Evolutionary conservation across 441 rosid genomes (phyloP).

Genomic region (Adansonia madagascariensis): DNA sequence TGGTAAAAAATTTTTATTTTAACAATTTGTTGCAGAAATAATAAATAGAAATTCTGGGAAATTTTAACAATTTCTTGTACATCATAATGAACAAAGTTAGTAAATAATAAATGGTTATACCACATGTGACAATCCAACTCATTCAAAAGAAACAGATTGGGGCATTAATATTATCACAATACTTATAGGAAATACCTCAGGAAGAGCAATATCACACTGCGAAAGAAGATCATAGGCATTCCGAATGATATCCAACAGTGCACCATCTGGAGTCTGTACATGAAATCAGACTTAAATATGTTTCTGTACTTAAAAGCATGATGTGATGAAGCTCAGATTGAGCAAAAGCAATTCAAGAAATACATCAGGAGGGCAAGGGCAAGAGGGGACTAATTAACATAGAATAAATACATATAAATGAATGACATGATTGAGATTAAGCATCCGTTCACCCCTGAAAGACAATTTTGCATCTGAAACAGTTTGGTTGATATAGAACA

Average conservation of each 20-base stretch:
- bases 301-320: not conserved
- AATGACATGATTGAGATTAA: not conserved
- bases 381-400: not conserved
- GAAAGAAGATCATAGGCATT: slow-evolving; percentile 88
- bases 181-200: slow-evolving; percentile 55
- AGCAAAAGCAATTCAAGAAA: not conserved
- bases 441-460: not conserved
- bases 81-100: not conserved
- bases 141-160: slow-evolving; percentile 21
- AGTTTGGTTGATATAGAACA: slow-evolving; percentile 9
- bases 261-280: slow-evolving; percentile 93
- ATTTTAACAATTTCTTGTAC: not conserved
- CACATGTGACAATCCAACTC: slow-evolving; percentile 21
- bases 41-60: not conserved
- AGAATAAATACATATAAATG: not conserved
- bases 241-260: slow-evolving; percentile 78
- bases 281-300: slow-evolving; percentile 25
- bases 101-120: slow-evolving; percentile 1
- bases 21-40: not conserved
- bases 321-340: not conserved
- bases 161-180: slow-evolving; percentile 1
- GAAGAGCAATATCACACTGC: slow-evolving; percentile 66
- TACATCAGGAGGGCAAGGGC: not conserved
- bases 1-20: not conserved
- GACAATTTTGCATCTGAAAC: not conserved